Base-by-base conservation (phyloP, 1,284 basidiomycete genomes). In the Ceratobasidium sp. region DNA sequence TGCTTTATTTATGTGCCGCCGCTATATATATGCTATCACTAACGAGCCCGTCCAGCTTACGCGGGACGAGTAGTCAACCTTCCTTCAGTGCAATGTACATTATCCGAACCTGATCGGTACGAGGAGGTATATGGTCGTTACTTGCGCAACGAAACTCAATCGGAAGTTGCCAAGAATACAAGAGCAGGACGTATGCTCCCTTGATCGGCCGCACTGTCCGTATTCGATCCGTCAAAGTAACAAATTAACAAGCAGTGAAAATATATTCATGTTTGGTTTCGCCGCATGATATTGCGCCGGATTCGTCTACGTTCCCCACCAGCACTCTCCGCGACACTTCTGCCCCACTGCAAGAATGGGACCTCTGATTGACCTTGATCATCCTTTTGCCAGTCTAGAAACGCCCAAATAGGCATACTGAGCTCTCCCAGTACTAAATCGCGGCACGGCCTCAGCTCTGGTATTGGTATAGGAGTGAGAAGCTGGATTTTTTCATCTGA, bases 381-480 rank as follows among this genome's bases (percentile, higher is more conserved):
- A 41, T 82, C 83, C 32, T 76, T 76, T 32, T 77, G 70, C 52
- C 78, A 72, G 85, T 97, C 94, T 59, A 98, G 81, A 88, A 95
- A 89, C 0, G 91, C 94, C 87, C 90, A 92, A 0, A 95, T 82
- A 0, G 96, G 96, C 0, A 98, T 81, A 78, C 97, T 94, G 76
- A 97, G 83, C 76, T 93, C 92, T 4, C 96, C 96, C 78, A 92
- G 93, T 43, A 96, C 87, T 0, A 97, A 79, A 16, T 87, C 83
- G 0, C 84, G 84, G 32, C 79, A 79, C 43, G 74, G 74, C 4
- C 46, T 70, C 5, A 95, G 82, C 1, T 84, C 43, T 0, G 76
- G 55, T 0, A 84, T 79, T 0, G 89, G 86, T 0, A 94, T 75
- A 0, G 94, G 93, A 0, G 94, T 94, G 36, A 96, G 81, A 16